Evolutionary conservation across 2,329 filamentous ascomycete species (phyloP).

Genomic region (Xylariales sp.): DNA sequence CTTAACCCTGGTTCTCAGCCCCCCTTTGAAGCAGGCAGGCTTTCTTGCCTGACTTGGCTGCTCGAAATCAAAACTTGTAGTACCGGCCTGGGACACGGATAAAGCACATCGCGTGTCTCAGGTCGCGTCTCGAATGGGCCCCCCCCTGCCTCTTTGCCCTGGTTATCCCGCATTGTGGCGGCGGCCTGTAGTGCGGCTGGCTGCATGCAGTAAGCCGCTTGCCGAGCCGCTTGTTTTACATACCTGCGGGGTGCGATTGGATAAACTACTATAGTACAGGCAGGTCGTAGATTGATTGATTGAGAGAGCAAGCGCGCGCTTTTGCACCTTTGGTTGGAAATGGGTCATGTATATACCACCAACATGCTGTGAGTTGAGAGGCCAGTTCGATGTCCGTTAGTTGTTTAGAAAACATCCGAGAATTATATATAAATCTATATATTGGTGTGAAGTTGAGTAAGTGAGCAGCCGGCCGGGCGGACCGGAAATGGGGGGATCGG

Average conservation of each 20-base stretch:
- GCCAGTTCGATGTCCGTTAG: too few relatives aligned
- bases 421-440: too few relatives aligned
- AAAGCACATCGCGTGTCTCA: conserved; percentile 28
- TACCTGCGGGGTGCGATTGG: not conserved
- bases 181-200: not conserved
- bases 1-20: not conserved
- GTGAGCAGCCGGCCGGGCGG: too few relatives aligned
- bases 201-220: conserved; percentile 3
- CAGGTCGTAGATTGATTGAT: not conserved
- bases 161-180: conserved; percentile 3
- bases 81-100: conserved; percentile 27
- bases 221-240: not conserved
- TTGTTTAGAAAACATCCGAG: too few relatives aligned
- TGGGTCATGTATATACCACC: not conserved
- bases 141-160: conserved; percentile 10
- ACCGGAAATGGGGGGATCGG: too few relatives aligned
- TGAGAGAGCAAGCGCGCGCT: not conserved
- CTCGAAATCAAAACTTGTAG: not conserved
- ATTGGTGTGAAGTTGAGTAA: too few relatives aligned
- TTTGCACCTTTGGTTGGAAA: not conserved
- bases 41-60: too few relatives aligned
- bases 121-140: conserved; percentile 20
- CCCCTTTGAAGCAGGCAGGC: too few relatives aligned
- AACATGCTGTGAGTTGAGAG: too few relatives aligned
- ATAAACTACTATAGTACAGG: too few relatives aligned